Evolutionary conservation across 768 basidiomycete species (phyloP), one percentile per base, ranked within the genome.

Genomic region (Fistulinella prunicolor): DNA sequence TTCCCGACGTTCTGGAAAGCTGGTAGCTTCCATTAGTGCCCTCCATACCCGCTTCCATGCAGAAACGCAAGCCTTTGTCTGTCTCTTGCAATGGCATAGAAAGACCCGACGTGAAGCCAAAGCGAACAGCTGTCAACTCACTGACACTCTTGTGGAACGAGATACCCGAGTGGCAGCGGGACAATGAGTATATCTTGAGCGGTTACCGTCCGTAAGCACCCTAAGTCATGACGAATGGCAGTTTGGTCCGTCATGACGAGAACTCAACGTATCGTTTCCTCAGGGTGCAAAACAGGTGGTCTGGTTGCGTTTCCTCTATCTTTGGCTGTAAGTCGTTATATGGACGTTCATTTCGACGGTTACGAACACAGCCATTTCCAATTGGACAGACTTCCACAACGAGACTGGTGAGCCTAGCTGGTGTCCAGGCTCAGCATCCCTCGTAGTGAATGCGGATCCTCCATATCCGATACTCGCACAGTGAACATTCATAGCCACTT

Each of bases 401-500:
- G 87, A 89, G 68, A 86, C 85, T 48, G 75, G 88, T 84, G 47
- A 67, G 59, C 44, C 22, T 28, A 21, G 34, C 29, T 34, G 16
- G 47, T 36, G 41, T 38, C 46, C 32, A 41, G 30, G 20, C 17
- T 38, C 43, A 32, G 46, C n/a, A 20, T 41, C n/a, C 26, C 22
- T 45, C 37, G 34, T 30, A 30, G 24, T 44, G 24, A 38, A 50
- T 24, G 38, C 12, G 49, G 39, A 46, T 40, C 35, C 26, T 34
- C 45, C 45, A 23, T 47, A 22, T 55, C 42, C 42, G 29, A 58
- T 50, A 42, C 50, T 51, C 58, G 28, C 38, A 38, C 44, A 89
- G 89, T 94, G 47, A 94, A 94, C 68, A 90, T 94, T 38, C 86
- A 91, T 66, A 86, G 77, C 50, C 92, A 94, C 62, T 71, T 92